Base-by-base conservation (phyloP, 2,329 filamentous ascomycete genomes). In the Leptographium wingfieldii region DNA sequence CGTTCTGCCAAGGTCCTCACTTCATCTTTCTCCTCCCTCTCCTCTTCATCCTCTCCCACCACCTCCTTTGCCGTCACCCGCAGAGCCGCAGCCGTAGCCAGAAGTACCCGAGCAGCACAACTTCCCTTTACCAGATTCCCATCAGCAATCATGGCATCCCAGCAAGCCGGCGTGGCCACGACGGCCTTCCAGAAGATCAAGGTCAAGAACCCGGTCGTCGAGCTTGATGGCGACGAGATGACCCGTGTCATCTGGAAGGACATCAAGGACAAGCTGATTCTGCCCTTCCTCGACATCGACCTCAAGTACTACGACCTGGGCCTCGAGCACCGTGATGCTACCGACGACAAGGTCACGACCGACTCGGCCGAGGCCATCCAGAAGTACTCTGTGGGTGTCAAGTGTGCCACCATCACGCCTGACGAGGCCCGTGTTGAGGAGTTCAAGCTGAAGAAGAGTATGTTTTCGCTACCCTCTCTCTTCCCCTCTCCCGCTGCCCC, bases 221-320 rank as follows among this genome's bases (percentile, higher is more conserved):
- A 97, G 80, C 84, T 97, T 69, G 92, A 97, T 73, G 92, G 92
- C 70, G 84, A 87, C 69, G 84, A 91, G 86, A 97, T 97, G 94
- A 99, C 94, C 69, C 83, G 94, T 70, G 92, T 99, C 74, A 99
- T 99, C 80, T 99, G 94, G 94, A 81, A 96, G 80, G 86, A 89
- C 75, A 99, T 99, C 83, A 96, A 96, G 83, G 89, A 97, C 78
- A 96, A 95, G 82, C 92, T 96, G 80, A 96, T 96, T 76, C 81
- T 87, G 77, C 92, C 92, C 60, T 96, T 94, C 78, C 87, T 99
- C 67, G 92, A 96, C 74, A 85, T 99, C 73, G 92, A 97, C 76
- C 85, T 99, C 71, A 97, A 99, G 81, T 96, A 96, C 83, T 96
- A 95, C 76, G 91, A 96, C 72, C 77, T 96, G 68, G 94, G 94